Conservation (phyloP, 768 basidiomycete species). For the Cystobasidium tubakii region DNA sequence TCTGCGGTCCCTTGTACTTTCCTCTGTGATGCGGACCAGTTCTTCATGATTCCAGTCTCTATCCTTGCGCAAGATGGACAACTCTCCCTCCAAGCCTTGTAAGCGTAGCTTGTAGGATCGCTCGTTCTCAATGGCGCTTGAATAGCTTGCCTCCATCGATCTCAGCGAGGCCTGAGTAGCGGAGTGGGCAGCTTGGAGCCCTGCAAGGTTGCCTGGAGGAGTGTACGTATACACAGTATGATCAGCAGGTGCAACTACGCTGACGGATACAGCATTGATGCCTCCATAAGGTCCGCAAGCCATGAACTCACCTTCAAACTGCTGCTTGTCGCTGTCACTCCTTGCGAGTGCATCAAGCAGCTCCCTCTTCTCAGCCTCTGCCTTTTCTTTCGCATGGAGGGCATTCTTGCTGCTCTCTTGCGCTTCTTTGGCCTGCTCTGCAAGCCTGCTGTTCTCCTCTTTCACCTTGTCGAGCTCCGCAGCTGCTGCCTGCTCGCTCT, state of each 20-base stretch:
- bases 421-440: slow-evolving; percentile 39
- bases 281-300: background rate
- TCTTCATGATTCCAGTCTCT: slow-evolving; percentile 65
- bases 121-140: slow-evolving; percentile 37
- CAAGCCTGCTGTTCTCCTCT: slow-evolving; percentile 61
- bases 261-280: background rate
- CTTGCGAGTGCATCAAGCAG: slow-evolving; percentile 75
- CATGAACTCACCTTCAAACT: slow-evolving; percentile 63
- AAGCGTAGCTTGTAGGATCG: slow-evolving; percentile 65
- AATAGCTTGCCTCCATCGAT: slow-evolving; percentile 71
- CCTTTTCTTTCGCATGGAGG: slow-evolving; percentile 61
- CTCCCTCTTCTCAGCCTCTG: slow-evolving; percentile 84
- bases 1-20: slow-evolving; percentile 75
- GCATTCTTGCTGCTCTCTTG: slow-evolving; percentile 27
- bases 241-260: slow-evolving; percentile 19
- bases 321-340: slow-evolving; percentile 66
- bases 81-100: slow-evolving; percentile 73
- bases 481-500: slow-evolving; percentile 51
- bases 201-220: slow-evolving; percentile 65
- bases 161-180: slow-evolving; percentile 64
- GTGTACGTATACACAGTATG: background rate
- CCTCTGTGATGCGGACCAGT: slow-evolving; percentile 66
- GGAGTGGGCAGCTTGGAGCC: slow-evolving; percentile 63
- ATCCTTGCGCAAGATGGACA: slow-evolving; percentile 70
- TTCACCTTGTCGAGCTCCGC: slow-evolving; percentile 59